These are phyloP conservation scores for Mycena polygramma DNA, from an alignment of 768 basidiomycete species.

Conservation along the genomic window DNA sequence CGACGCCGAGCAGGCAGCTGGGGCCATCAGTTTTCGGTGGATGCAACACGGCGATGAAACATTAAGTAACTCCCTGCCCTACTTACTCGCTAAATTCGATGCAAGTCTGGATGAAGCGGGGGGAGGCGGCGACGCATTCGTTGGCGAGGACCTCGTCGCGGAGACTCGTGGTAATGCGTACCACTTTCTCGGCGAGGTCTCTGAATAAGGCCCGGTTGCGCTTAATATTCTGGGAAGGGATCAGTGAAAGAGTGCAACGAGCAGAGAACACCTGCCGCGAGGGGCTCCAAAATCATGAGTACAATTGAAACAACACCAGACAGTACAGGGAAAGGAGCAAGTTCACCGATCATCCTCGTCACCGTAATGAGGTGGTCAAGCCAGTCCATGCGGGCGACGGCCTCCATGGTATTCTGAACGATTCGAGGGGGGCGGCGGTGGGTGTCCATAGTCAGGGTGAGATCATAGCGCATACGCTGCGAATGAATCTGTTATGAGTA, in stretches of 20 bases:
- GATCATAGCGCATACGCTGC: too few relatives aligned
- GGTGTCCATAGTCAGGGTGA: neutral
- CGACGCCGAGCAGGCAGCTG: slow-evolving; percentile 14
- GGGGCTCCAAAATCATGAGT: slow-evolving; percentile 20
- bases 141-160: slow-evolving; percentile 15
- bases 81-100: slow-evolving; percentile 18
- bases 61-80: neutral
- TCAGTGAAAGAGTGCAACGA: neutral
- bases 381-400: slow-evolving; percentile 12
- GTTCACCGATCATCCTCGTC: slow-evolving; percentile 6
- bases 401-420: neutral
- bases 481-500: too few relatives aligned
- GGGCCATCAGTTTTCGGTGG: slow-evolving; percentile 4
- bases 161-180: slow-evolving; percentile 11
- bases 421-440: slow-evolving; percentile 4
- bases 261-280: slow-evolving; percentile 5
- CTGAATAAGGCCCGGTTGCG: slow-evolving; percentile 15
- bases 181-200: slow-evolving; percentile 22
- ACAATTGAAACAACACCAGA: slow-evolving; percentile 19
- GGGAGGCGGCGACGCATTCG: neutral
- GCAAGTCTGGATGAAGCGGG: slow-evolving; percentile 13
- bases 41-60: slow-evolving; percentile 2
- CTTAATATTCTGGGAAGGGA: neutral
- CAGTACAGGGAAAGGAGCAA: slow-evolving; percentile 19
- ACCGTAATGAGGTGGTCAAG: slow-evolving; percentile 4